These are phyloP conservation scores for Cronartium quercuum DNA, from an alignment of 1,284 basidiomycete species.

Conservation along the genomic window DNA sequence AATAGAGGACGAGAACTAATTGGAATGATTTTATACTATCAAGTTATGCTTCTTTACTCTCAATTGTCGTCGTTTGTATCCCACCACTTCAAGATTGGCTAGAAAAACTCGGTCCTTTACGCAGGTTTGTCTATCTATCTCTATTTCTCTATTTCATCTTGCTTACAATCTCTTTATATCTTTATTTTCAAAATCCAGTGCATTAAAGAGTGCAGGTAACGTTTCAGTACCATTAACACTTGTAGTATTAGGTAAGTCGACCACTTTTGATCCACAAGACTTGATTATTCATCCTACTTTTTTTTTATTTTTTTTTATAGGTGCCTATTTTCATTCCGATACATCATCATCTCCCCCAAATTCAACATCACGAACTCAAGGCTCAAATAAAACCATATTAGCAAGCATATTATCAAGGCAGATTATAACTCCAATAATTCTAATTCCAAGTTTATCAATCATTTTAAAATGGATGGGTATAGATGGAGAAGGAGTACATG, in stretches of 20 bases:
- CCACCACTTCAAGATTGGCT: slow-evolving; percentile 50
- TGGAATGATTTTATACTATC: neutral
- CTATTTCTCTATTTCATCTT: neutral
- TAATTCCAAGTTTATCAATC: slow-evolving; percentile 16
- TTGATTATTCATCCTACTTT: neutral
- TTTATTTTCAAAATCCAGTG: slow-evolving; percentile 43
- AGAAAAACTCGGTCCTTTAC: slow-evolving; percentile 49
- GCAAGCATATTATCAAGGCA: slow-evolving; percentile 38
- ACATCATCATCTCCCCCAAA: slow-evolving; percentile 7
- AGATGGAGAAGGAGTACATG: slow-evolving; percentile 6
- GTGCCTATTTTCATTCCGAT: slow-evolving; percentile 45
- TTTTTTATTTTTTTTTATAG: neutral
- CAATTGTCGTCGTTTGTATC: slow-evolving; percentile 51
- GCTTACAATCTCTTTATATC: neutral
- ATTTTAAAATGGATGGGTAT: neutral
- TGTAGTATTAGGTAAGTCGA: slow-evolving; percentile 50
- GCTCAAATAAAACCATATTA: slow-evolving; percentile 33
- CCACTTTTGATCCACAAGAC: neutral
- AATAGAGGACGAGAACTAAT: neutral
- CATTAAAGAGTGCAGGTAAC: slow-evolving; percentile 50
- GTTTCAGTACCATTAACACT: slow-evolving; percentile 52
- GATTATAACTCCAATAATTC: slow-evolving; percentile 22
- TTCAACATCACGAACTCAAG: slow-evolving; percentile 17
- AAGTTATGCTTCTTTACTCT: slow-evolving; percentile 50
- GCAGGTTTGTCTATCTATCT: slow-evolving; percentile 42